phyloP scores from a whole-genome alignment of 257 asterid species.

The Scutellaria baicalensis region DNA sequence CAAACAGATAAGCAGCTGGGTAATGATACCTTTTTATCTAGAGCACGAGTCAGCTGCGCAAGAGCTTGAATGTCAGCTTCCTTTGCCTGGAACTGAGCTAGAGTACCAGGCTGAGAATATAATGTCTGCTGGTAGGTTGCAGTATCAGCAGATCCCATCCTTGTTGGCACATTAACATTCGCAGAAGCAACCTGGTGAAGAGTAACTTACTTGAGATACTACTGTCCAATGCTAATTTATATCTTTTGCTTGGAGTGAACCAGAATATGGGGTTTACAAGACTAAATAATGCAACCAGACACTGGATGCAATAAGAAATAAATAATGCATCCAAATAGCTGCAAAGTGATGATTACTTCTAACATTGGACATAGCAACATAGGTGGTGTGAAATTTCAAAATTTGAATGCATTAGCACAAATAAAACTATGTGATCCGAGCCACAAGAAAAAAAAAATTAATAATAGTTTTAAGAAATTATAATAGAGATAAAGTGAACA shows the following conservation, averaged over 20 bases:
- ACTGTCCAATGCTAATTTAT: neutral
- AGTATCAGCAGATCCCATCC: conserved; percentile 30
- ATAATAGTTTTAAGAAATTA: neutral
- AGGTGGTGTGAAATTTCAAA: neutral
- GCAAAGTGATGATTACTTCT: neutral
- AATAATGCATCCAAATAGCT: conserved; percentile 1
- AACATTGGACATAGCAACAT: neutral
- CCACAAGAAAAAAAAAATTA: conserved; percentile 1
- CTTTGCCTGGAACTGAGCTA: conserved; percentile 62
- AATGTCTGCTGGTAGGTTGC: conserved; percentile 29
- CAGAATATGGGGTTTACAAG: neutral
- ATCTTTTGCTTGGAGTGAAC: neutral
- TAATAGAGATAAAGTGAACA: neutral
- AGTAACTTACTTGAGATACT: conserved; percentile 14
- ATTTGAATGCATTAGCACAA: conserved; percentile 1
- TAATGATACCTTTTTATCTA: conserved; percentile 71
- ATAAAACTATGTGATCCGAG: neutral
- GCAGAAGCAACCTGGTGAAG: conserved; percentile 47
- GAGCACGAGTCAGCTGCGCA: conserved; percentile 77
- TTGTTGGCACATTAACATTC: conserved; percentile 36
- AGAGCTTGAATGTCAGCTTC: conserved; percentile 95
- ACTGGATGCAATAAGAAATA: neutral
- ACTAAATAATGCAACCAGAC: neutral
- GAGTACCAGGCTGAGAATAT: conserved; percentile 38
- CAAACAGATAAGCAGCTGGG: neutral